These are phyloP conservation scores for Vaccinium corymbosum DNA, from an alignment of 148 eudicot species.

Conservation along the genomic window DNA sequence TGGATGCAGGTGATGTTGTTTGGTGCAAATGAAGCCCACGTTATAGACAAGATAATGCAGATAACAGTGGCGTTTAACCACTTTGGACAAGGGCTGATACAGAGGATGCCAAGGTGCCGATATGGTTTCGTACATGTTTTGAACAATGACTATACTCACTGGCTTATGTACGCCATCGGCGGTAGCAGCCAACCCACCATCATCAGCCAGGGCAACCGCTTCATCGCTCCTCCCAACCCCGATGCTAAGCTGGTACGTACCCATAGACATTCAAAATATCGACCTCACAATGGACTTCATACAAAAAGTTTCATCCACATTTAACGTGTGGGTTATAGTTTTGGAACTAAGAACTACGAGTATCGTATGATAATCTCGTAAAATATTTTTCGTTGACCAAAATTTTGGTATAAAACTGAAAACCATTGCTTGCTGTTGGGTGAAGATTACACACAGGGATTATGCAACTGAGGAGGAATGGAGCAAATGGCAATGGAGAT, in stretches of 20 bases:
- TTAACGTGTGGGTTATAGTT: no score
- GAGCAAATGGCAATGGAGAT: slow-evolving; percentile 16
- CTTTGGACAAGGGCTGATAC: slow-evolving; percentile 12
- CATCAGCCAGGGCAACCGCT: slow-evolving; percentile 18
- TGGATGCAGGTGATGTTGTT: slow-evolving; percentile 15
- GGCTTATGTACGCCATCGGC: slow-evolving; percentile 17
- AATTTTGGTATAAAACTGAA: neutral
- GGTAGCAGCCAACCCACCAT: slow-evolving; percentile 15
- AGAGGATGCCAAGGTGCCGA: slow-evolving; percentile 17
- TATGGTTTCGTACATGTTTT: slow-evolving; percentile 9
- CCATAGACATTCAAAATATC: neutral
- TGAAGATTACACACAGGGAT: slow-evolving; percentile 6
- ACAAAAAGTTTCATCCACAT: neutral
- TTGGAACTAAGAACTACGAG: no score
- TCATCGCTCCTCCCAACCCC: slow-evolving; percentile 7
- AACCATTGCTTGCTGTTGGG: neutral
- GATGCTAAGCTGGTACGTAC: neutral
- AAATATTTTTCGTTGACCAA: neutral
- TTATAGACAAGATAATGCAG: slow-evolving; percentile 9
- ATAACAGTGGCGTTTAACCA: slow-evolving; percentile 13
- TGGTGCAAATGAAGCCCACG: slow-evolving; percentile 9
- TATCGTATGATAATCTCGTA: neutral
- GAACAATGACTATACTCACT: slow-evolving; percentile 17
- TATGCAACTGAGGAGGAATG: neutral
- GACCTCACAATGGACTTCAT: neutral